These are phyloP conservation scores for Anthracocystis setariae DNA, from an alignment of 1,284 basidiomycete genomes.

Conservation along the genomic window DNA sequence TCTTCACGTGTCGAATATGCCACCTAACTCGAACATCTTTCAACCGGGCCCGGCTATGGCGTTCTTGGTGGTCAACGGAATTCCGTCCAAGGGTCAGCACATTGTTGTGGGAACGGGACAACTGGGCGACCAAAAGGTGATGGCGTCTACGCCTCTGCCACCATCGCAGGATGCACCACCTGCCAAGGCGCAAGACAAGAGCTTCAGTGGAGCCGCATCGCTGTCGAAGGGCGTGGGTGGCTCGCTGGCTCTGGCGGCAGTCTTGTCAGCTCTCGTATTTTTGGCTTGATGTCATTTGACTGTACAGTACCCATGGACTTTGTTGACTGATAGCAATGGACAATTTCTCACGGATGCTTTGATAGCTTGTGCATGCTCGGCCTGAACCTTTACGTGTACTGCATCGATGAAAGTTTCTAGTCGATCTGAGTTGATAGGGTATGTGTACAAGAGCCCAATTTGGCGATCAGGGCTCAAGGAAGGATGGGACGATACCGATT, in stretches of 20 bases:
- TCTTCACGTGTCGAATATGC: constrained; percentile 74
- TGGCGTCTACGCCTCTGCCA: constrained; percentile 20
- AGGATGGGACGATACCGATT: too few relatives aligned
- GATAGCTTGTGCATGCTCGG: too few relatives aligned
- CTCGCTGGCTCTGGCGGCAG: constrained; percentile 3
- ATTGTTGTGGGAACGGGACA: constrained; percentile 67
- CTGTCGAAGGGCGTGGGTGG: constrained; percentile 2
- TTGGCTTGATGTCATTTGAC: constrained; percentile 4
- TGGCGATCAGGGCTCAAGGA: too few relatives aligned
- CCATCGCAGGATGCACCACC: constrained; percentile 35
- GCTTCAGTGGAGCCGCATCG: constrained; percentile 2
- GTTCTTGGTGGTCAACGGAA: constrained; percentile 75
- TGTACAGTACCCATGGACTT: constrained; percentile 1
- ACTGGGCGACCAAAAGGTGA: constrained; percentile 41
- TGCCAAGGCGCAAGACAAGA: constrained; percentile 12
- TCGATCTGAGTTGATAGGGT: too few relatives aligned
- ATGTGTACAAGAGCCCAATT: too few relatives aligned
- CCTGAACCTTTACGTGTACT: too few relatives aligned
- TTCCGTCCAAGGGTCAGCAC: constrained; percentile 76
- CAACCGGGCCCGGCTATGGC: constrained; percentile 84
- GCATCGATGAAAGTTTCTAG: too few relatives aligned
- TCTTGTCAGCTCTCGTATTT: constrained; percentile 5
- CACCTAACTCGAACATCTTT: constrained; percentile 70
- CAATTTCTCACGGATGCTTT: too few relatives aligned
- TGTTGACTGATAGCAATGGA: neutral